Base-by-base conservation (phyloP, 352 stramenopile species). In the Phytophthora fragariae region DNA sequence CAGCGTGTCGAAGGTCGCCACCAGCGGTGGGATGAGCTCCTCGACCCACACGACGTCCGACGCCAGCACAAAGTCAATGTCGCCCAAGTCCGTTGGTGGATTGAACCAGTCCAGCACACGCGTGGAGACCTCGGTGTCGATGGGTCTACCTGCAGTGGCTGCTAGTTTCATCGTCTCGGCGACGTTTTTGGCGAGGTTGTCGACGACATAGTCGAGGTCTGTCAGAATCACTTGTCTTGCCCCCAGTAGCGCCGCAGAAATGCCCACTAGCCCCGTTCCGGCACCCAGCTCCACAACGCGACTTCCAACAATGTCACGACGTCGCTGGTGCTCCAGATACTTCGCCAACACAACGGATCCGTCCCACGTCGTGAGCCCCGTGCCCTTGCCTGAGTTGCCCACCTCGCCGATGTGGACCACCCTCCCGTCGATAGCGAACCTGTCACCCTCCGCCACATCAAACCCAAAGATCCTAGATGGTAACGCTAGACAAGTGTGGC, bases 31-130 rank as follows among this genome's bases (percentile, higher is more conserved):
- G 31, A 98, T 95, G 44, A 98, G 87, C 62, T 93, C 81, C 50
- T 96, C 82, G 17, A 97, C 80, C 92, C 93, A 98, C 41, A 98
- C 92, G 55, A 98, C 92, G 71, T 98, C 93, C 8, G 93, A 95
- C 27, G 90, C 92, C 27, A 98, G 56, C 31, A 98, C 77, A 19
- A 97, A 67, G 63, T 98, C 89, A 29, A 98, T 70, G 33, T 84
- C 64, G 21, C 79, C 84, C 14, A 93, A 60, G n/a, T 92, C 63
- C 5, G 55, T 79, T 3, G 72, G 77, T 14, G 86, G 83, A 12
- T 80, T 50, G 63, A 93, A 94, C 89, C 88, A 95, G 65, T 94
- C 84, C 15, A 96, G 70, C 46, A 90, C 85, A 35, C 59, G 70
- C 31, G 76, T 76, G 6, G 50, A 73, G 12, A 85, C 39, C 1